Evolutionary conservation across 2,329 filamentous ascomycete species (phyloP).

Genomic region (Macrophomina phaseolina): DNA sequence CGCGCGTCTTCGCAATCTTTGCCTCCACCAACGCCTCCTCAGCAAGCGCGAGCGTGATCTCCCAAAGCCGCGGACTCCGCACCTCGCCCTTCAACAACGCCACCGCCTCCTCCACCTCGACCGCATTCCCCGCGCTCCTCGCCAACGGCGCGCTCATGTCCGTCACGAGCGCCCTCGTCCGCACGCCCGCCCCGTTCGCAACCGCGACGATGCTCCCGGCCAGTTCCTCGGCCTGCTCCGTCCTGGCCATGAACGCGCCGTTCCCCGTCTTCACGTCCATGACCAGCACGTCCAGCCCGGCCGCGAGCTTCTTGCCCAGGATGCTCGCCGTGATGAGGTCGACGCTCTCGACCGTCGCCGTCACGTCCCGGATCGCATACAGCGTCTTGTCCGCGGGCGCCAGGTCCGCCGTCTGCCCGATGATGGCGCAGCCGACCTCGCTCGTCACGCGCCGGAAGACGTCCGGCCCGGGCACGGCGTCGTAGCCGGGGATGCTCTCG

Average conservation of each 20-base stretch:
- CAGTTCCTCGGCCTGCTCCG: conserved; percentile 15
- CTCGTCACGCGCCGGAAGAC: conserved; percentile 14
- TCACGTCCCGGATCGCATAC: conserved; percentile 27
- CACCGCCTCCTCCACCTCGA: conserved; percentile 27
- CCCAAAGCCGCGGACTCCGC: conserved; percentile 21
- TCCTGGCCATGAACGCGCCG: conserved; percentile 25
- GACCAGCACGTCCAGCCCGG: conserved; percentile 25
- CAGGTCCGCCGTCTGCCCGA: conserved; percentile 26
- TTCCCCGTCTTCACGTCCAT: conserved; percentile 28
- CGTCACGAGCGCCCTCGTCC: conserved; percentile 22
- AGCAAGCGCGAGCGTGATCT: conserved; percentile 22
- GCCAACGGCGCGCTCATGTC: conserved; percentile 26
- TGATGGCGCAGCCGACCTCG: conserved; percentile 25
- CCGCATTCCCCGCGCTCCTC: conserved; percentile 24
- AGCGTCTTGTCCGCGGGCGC: conserved; percentile 28
- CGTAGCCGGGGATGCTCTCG: conserved; percentile 27
- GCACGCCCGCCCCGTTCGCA: conserved; percentile 22
- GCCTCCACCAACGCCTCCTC: conserved; percentile 27
- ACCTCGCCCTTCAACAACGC: conserved; percentile 27
- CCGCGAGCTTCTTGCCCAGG: conserved; percentile 26
- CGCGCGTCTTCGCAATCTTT: not conserved
- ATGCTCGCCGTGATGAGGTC: conserved; percentile 27
- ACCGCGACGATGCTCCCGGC: conserved; percentile 24
- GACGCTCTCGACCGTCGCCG: conserved; percentile 26
- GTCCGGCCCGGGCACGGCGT: conserved; percentile 9